Percentiles rank a stretch among this genome's conserved stretches.
phyloP scores from a whole-genome alignment of 2,329 filamentous ascomycete genomes.

The Plenodomus tracheiphilus region DNA sequence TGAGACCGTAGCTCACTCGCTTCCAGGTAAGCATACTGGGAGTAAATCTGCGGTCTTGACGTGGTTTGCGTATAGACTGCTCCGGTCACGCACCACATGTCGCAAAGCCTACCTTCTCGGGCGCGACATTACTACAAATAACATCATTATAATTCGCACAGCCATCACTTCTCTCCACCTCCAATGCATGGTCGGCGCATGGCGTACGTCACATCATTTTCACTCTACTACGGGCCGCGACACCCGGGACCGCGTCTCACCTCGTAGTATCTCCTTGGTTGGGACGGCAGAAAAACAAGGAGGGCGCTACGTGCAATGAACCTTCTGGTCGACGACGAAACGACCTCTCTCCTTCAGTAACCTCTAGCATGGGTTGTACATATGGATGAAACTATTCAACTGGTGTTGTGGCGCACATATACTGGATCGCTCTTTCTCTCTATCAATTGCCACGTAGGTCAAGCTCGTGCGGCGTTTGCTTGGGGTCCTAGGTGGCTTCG shows the following conservation, averaged over 20 bases:
- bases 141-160: slow-evolving; percentile 35
- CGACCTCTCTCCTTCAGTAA: slow-evolving; percentile 24
- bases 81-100: slow-evolving; percentile 12
- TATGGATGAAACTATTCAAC: slow-evolving; percentile 22
- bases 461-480: slow-evolving; percentile 13
- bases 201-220: slow-evolving; percentile 32
- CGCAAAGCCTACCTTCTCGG: slow-evolving; percentile 8
- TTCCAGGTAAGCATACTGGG: slow-evolving; percentile 33
- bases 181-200: slow-evolving; percentile 35
- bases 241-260: slow-evolving; percentile 16
- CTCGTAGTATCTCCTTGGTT: slow-evolving; percentile 15
- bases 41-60: slow-evolving; percentile 18
- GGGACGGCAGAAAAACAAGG: slow-evolving; percentile 10
- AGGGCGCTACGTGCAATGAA: slow-evolving; percentile 20
- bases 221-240: slow-evolving; percentile 4
- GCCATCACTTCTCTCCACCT: slow-evolving; percentile 26
- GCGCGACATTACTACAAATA: slow-evolving; percentile 15
- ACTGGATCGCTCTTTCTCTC: slow-evolving; percentile 5
- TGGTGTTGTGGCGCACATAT: slow-evolving; percentile 25
- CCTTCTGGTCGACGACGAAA: slow-evolving; percentile 14
- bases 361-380: slow-evolving; percentile 21
- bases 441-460: slow-evolving; percentile 3
- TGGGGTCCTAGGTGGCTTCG: slow-evolving; percentile 6
- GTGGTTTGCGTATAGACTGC: slow-evolving; percentile 6
- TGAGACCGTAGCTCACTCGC: slow-evolving; percentile 34